Percentiles rank a stretch among this genome's conserved stretches.
Conservation (phyloP, 78 protist genomes). For the slime mould (Dictyostelium discoideum) region dicty_2.7 NC_007088.5:499501-500000, state of each 20-base stretch:
- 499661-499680: conserved; percentile 6
- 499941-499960: neutral
- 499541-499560: conserved; percentile 37
- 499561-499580: conserved; percentile 49
- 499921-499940: neutral
- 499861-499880: no score
- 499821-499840: conserved; percentile 38
- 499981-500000: conserved; percentile 35
- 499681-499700: conserved; percentile 84
- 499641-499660: neutral
- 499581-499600: conserved; percentile 64
- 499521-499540: conserved; percentile 80
- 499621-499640: neutral
- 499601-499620: neutral
- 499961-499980: neutral
- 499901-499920: no score
- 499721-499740: conserved; percentile 49
- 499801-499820: neutral
- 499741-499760: conserved; percentile 86
- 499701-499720: conserved; percentile 88
- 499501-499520: conserved; percentile 66
- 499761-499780: conserved; percentile 52
- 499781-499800: conserved; percentile 40
- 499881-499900: no score
- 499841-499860: neutral